A percentile compares a stretch with the other conserved stretches of the same genome.
Evolutionary conservation across 73 alveolate species (phyloP).

Genomic region (Paramecium sonneborni): DNA sequence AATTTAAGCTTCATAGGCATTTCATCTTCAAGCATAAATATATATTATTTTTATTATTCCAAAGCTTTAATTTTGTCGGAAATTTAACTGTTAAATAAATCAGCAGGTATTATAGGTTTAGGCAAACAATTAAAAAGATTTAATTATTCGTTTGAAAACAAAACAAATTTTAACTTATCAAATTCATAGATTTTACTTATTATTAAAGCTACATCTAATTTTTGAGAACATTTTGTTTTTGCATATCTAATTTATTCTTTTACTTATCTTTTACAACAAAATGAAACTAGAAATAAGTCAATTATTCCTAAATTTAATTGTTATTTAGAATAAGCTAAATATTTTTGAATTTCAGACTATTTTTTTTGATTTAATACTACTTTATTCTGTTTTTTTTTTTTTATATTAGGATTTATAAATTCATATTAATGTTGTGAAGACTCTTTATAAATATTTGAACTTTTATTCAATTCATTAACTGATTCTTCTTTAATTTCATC

Average conservation of each 20-base stretch:
- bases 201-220: constrained; percentile 42
- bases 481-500: background rate
- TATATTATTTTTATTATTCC: background rate
- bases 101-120: constrained; percentile 11
- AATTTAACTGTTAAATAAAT: background rate
- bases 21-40: constrained; percentile 13
- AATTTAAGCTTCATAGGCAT: background rate
- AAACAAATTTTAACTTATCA: constrained; percentile 20
- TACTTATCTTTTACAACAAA: background rate
- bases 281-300: background rate
- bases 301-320: background rate
- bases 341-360: background rate
- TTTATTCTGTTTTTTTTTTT: background rate
- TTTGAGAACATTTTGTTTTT: background rate
- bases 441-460: background rate
- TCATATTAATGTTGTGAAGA: background rate
- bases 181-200: constrained; percentile 43
- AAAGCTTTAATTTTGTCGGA: background rate
- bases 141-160: background rate
- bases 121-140: constrained; percentile 48
- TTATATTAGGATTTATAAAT: background rate
- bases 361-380: background rate
- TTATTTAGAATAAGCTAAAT: background rate
- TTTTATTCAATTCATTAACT: background rate
- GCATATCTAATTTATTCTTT: constrained; percentile 34